Conservation (phyloP, 208 protist species). For the Leishmania major region DNA sequence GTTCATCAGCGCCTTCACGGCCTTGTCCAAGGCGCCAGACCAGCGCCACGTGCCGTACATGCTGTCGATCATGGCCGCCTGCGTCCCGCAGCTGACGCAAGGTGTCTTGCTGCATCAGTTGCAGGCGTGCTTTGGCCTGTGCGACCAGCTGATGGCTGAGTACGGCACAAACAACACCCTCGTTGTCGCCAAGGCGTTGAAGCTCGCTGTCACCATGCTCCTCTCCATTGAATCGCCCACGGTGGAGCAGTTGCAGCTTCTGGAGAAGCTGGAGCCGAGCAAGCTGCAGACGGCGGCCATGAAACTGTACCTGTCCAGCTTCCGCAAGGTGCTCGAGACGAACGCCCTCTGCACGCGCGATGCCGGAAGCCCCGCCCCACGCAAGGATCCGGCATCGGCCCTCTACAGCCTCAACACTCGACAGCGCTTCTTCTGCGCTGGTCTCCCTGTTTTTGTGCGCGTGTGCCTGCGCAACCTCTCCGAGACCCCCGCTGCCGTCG, state of each 20-base stretch:
- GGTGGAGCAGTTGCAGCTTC: constrained; percentile 38
- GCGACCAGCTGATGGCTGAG: constrained; percentile 78
- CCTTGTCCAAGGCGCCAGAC: constrained; percentile 61
- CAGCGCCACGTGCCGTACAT: constrained; percentile 83
- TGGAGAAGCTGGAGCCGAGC: constrained; percentile 74
- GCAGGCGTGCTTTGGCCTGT: constrained; percentile 41
- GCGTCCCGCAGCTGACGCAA: constrained; percentile 72
- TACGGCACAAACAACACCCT: constrained; percentile 63
- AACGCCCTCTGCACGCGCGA: constrained; percentile 45
- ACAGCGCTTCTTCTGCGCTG: constrained; percentile 45
- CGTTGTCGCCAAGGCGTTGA: constrained; percentile 72
- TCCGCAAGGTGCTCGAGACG: constrained; percentile 84
- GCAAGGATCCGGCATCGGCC: constrained; percentile 19
- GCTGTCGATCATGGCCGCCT: constrained; percentile 76
- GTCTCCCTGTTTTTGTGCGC: constrained; percentile 55
- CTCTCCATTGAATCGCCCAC: constrained; percentile 60
- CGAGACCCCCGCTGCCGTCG: constrained; percentile 61
- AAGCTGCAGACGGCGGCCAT: constrained; percentile 70
- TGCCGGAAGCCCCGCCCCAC: constrained; percentile 1
- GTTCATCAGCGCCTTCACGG: constrained; percentile 81
- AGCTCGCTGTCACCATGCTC: constrained; percentile 68
- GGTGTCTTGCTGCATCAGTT: constrained; percentile 66
- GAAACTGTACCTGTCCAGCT: constrained; percentile 70
- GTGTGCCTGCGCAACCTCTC: constrained; percentile 66
- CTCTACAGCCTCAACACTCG: constrained; percentile 25